These are phyloP conservation scores for Phaeosphaeriaceae sp. DNA, from an alignment of 2,329 filamentous ascomycete species.

Conservation along the genomic window DNA sequence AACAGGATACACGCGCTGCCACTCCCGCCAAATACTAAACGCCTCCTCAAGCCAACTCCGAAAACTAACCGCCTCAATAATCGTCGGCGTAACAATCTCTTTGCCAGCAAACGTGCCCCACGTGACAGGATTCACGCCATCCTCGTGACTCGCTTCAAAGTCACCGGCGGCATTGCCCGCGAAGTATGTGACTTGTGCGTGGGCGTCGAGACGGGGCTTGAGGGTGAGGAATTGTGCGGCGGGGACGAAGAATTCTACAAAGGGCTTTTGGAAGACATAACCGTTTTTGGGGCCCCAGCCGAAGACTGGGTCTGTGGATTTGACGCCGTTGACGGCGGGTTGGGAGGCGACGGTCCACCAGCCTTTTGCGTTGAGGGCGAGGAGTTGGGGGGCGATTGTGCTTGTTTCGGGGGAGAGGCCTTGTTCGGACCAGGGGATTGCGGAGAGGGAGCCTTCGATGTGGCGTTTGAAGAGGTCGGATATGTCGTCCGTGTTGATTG, in stretches of 20 bases:
- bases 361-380: constrained; percentile 78
- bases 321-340: constrained; percentile 86
- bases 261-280: constrained; percentile 97
- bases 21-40: constrained; percentile 93
- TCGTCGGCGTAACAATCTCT: constrained; percentile 94
- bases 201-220: constrained; percentile 67
- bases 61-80: constrained; percentile 95
- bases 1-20: constrained; percentile 85
- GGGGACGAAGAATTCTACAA: constrained; percentile 94
- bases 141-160: constrained; percentile 71
- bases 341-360: constrained; percentile 98
- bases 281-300: constrained; percentile 93
- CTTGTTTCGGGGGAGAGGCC: constrained; percentile 82
- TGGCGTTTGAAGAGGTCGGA: constrained; percentile 81
- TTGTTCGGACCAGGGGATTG: constrained; percentile 94
- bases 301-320: constrained; percentile 77
- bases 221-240: constrained; percentile 73
- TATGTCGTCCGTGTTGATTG: constrained; percentile 73
- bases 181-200: constrained; percentile 82
- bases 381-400: constrained; percentile 76
- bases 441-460: constrained; percentile 76
- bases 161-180: constrained; percentile 80
- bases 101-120: constrained; percentile 97
- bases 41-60: constrained; percentile 94
- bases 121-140: constrained; percentile 88